Conservation (phyloP, 352 stramenopile genomes). For the Phytophthora ramorum region DNA sequence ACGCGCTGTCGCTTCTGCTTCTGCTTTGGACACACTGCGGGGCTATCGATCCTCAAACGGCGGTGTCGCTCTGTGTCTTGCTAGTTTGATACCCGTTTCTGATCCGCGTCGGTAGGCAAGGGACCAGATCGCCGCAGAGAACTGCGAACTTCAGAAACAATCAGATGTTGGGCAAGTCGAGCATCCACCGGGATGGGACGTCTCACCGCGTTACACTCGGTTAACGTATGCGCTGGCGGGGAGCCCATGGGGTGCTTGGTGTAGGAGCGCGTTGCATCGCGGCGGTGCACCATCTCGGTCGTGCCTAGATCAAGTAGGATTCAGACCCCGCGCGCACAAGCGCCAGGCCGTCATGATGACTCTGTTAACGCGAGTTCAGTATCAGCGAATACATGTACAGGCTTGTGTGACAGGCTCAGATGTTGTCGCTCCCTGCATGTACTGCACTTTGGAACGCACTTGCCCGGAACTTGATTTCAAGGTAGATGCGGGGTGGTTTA, state of each 20-base stretch:
- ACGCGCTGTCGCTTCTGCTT: slow-evolving; percentile 10
- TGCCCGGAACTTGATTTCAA: not conserved
- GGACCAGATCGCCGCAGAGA: not conserved
- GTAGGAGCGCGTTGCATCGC: not conserved
- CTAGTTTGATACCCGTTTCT: no score
- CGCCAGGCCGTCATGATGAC: not conserved
- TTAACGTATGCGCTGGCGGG: not conserved
- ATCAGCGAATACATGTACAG: no score
- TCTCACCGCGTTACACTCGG: slow-evolving; percentile 8
- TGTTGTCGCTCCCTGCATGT: no score
- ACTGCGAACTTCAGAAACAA: slow-evolving; percentile 26
- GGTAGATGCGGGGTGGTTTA: not conserved
- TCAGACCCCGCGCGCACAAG: slow-evolving; percentile 5
- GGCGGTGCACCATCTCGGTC: slow-evolving; percentile 11
- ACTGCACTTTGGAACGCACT: not conserved
- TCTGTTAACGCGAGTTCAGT: slow-evolving; percentile 10
- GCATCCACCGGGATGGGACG: slow-evolving; percentile 11
- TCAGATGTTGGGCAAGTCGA: slow-evolving; percentile 16
- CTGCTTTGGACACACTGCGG: no score
- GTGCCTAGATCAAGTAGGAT: slow-evolving; percentile 24
- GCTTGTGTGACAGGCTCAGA: no score
- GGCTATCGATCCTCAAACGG: not conserved
- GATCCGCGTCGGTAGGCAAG: not conserved
- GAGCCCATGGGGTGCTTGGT: slow-evolving; percentile 7
- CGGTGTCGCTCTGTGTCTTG: slow-evolving; percentile 6